phyloP scores from a whole-genome alignment of 1,284 basidiomycete species.

The Sanguinoderma infundibulare region DNA sequence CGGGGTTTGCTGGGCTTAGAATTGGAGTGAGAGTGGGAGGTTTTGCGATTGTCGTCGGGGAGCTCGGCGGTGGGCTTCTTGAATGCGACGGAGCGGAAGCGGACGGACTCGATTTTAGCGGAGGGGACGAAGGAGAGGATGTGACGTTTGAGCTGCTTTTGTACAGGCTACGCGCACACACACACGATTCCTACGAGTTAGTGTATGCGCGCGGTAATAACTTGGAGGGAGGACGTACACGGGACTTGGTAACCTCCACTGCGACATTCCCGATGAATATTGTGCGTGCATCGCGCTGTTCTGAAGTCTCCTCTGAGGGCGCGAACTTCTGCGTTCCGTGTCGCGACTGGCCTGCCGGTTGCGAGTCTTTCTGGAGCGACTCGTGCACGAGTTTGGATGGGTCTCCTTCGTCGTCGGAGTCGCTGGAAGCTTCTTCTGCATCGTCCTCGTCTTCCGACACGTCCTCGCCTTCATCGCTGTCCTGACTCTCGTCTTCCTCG shows the following conservation, averaged over 20 bases:
- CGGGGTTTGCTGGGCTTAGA: conserved; percentile 41
- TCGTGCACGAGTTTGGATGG: conserved; percentile 51
- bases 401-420: conserved; percentile 42
- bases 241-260: conserved; percentile 75
- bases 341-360: conserved; percentile 22
- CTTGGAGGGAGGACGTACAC: conserved; percentile 49
- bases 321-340: conserved; percentile 45
- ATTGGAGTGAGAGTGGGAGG: conserved; percentile 24
- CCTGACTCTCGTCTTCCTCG: conserved; percentile 12
- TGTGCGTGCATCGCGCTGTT: conserved; percentile 79
- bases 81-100: conserved; percentile 91
- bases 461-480: conserved; percentile 14
- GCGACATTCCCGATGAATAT: conserved; percentile 94
- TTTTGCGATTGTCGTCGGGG: conserved; percentile 41
- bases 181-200: not conserved
- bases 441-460: not conserved
- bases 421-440: conserved; percentile 12
- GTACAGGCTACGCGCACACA: conserved; percentile 46
- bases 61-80: conserved; percentile 75
- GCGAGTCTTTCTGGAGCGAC: conserved; percentile 33
- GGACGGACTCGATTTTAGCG: conserved; percentile 86
- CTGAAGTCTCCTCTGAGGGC: conserved; percentile 70
- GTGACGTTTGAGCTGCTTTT: conserved; percentile 75
- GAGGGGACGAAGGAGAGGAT: conserved; percentile 70
- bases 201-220: conserved; percentile 2